Evolutionary conservation across 768 basidiomycete species (phyloP).

Genomic region (Chalciporus chontae): DNA sequence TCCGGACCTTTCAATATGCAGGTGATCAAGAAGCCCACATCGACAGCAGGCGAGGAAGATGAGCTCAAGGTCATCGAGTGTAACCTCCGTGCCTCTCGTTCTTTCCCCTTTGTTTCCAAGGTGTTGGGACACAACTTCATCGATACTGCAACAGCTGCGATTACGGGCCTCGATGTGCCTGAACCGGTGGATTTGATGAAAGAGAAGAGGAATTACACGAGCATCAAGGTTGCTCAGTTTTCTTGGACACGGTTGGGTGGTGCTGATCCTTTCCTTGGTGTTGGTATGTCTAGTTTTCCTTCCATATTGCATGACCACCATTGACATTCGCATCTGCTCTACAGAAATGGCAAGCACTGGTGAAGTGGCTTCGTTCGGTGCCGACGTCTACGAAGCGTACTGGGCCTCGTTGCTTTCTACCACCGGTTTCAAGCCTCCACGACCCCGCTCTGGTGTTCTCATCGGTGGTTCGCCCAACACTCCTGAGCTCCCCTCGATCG

Average conservation of each 20-base stretch:
- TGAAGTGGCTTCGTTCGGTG: conserved; percentile 94
- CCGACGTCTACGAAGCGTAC: conserved; percentile 92
- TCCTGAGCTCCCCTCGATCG: conserved; percentile 83
- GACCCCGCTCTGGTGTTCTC: conserved; percentile 79
- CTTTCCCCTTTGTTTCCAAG: conserved; percentile 99
- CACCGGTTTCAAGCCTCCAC: conserved; percentile 92
- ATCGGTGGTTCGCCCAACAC: conserved; percentile 87
- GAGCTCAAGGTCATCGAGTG: conserved; percentile 98
- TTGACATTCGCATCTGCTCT: not conserved
- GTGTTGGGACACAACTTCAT: conserved; percentile 98
- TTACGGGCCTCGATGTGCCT: conserved; percentile 82
- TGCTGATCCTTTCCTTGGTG: conserved; percentile 95
- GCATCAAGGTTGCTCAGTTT: conserved; percentile 98
- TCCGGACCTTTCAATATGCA: conserved; percentile 99
- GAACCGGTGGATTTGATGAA: conserved; percentile 91
- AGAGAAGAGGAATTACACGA: conserved; percentile 82
- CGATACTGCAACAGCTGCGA: conserved; percentile 86
- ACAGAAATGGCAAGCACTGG: conserved; percentile 98
- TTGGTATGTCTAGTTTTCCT: conserved; percentile 54
- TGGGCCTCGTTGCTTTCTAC: conserved; percentile 94
- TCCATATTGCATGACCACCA: too few species aligned
- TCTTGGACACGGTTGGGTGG: conserved; percentile 96
- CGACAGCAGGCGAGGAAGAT: conserved; percentile 48
- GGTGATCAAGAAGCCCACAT: conserved; percentile 79
- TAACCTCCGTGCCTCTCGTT: conserved; percentile 95